phyloP scores from a whole-genome alignment of 345 rosid genomes.

The Acer saccharum region DNA sequence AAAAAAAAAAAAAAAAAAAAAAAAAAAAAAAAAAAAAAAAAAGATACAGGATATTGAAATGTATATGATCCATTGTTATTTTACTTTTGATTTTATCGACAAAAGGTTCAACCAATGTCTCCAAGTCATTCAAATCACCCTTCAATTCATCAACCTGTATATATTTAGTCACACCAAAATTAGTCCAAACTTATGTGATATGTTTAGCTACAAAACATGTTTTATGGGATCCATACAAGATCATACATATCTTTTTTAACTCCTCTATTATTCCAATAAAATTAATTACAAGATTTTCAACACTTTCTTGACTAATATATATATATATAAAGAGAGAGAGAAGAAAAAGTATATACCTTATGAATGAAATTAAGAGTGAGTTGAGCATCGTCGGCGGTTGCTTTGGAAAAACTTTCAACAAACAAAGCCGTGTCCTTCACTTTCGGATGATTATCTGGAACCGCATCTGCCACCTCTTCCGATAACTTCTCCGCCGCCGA shows the following conservation, averaged over 20 bases:
- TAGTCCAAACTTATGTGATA: too few relatives aligned
- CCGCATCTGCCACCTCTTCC: slow-evolving; percentile 44
- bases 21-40: background rate
- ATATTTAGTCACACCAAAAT: too few relatives aligned
- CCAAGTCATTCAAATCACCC: slow-evolving; percentile 59
- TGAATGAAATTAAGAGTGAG: slow-evolving; percentile 46
- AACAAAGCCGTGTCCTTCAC: slow-evolving; percentile 57
- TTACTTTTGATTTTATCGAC: slow-evolving; percentile 34
- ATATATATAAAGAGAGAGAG: background rate
- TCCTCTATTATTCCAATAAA: too few relatives aligned
- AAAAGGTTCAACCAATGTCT: slow-evolving; percentile 54
- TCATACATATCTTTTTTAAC: too few relatives aligned
- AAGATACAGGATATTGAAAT: background rate
- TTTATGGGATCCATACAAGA: too few relatives aligned
- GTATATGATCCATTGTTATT: slow-evolving; percentile 1
- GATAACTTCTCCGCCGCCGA: slow-evolving; percentile 33
- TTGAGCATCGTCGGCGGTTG: slow-evolving; percentile 65
- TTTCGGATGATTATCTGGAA: slow-evolving; percentile 49
- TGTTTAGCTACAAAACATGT: too few relatives aligned
- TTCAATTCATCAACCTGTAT: slow-evolving; percentile 52
- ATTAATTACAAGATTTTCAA: too few relatives aligned
- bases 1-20: background rate
- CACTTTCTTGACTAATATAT: too few relatives aligned
- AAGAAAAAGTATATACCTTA: slow-evolving; percentile 39
- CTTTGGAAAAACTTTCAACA: slow-evolving; percentile 57